Evolutionary conservation across 805 yeast species (phyloP).

Genomic region (Metschnikowia sp.): DNA sequence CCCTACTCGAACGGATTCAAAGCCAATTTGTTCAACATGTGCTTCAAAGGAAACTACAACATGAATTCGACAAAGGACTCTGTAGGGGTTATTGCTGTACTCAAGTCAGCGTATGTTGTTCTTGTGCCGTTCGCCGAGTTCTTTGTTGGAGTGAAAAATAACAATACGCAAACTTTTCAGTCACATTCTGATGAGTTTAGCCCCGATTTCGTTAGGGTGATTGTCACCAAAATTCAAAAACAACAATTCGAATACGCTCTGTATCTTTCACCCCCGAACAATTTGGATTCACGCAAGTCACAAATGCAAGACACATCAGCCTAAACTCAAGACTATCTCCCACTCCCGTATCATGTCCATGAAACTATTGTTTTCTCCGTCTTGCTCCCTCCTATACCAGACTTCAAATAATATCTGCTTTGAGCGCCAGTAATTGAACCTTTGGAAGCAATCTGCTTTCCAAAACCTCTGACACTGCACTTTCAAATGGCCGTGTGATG

Average conservation of each 20-base stretch:
- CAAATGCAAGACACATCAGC: conserved; percentile 15
- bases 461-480: conserved; percentile 31
- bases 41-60: conserved; percentile 14
- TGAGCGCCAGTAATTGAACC: conserved; percentile 49
- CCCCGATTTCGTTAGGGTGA: conserved; percentile 7
- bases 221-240: conserved; percentile 2
- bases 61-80: conserved; percentile 1
- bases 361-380: conserved; percentile 41
- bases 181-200: conserved; percentile 12
- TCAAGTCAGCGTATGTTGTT: neutral
- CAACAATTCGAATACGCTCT: conserved; percentile 9
- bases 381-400: conserved; percentile 41
- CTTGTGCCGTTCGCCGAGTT: conserved; percentile 14
- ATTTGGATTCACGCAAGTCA: neutral
- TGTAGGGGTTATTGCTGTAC: neutral
- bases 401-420: conserved; percentile 52
- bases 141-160: neutral
- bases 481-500: conserved; percentile 27
- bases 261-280: conserved; percentile 1
- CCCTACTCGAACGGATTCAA: conserved; percentile 38
- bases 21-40: conserved; percentile 34
- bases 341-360: conserved; percentile 54
- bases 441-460: conserved; percentile 24
- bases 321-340: conserved; percentile 43
- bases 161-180: neutral